These are phyloP conservation scores for Euphorbia peplus DNA, from an alignment of 345 rosid species.

Conservation along the genomic window DNA sequence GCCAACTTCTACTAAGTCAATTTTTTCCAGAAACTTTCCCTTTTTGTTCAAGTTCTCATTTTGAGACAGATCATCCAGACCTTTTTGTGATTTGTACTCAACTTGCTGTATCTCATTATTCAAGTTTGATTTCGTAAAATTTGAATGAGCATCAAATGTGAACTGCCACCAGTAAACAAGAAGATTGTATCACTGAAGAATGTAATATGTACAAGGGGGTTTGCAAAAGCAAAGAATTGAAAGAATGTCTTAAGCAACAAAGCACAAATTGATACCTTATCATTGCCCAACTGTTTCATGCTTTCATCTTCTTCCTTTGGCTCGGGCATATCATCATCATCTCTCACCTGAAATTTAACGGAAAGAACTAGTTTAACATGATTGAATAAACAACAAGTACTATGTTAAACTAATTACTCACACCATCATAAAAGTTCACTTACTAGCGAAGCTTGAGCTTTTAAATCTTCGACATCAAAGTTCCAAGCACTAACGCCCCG, in stretches of 20 bases:
- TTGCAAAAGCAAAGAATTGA: not conserved
- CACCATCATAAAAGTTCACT: slow-evolving; percentile 14
- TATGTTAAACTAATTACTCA: slow-evolving; percentile 2
- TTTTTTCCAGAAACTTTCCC: slow-evolving; percentile 48
- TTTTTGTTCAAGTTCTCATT: slow-evolving; percentile 41
- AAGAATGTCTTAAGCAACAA: not conserved
- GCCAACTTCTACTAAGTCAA: slow-evolving; percentile 39
- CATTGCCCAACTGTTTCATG: slow-evolving; percentile 30
- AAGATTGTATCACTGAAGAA: slow-evolving; percentile 1
- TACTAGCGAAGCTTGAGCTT: slow-evolving; percentile 93
- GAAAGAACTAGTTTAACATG: slow-evolving; percentile 16
- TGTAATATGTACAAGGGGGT: slow-evolving; percentile 5
- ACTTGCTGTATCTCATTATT: slow-evolving; percentile 30
- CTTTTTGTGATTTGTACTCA: slow-evolving; percentile 31
- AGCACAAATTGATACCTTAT: slow-evolving; percentile 41
- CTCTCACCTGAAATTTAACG: slow-evolving; percentile 51
- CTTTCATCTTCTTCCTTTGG: slow-evolving; percentile 57
- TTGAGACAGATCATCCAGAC: slow-evolving; percentile 30
- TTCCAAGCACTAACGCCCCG: slow-evolving; percentile 99
- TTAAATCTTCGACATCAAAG: slow-evolving; percentile 89
- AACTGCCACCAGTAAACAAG: slow-evolving; percentile 35
- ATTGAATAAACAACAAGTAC: slow-evolving; percentile 14
- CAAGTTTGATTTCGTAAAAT: slow-evolving; percentile 31
- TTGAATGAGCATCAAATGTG: slow-evolving; percentile 21
- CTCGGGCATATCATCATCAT: slow-evolving; percentile 67